phyloP scores from a whole-genome alignment of 495 filamentous ascomycete genomes.

The Hapsidospora chrysogenum region DNA sequence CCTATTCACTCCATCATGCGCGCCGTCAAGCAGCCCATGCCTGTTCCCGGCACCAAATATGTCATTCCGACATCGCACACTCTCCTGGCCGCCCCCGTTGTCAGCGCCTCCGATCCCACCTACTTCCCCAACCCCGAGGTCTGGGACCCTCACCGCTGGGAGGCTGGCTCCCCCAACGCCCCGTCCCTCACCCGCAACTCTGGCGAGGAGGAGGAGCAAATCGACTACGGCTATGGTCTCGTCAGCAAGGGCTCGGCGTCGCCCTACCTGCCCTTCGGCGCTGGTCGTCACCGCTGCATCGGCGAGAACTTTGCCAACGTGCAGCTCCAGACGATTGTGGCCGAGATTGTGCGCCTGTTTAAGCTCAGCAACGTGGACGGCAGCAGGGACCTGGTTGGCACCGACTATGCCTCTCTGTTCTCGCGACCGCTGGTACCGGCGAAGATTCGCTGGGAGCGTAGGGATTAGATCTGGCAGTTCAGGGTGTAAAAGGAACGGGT shows the following conservation, averaged over 20 bases:
- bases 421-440: slow-evolving; percentile 47
- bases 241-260: slow-evolving; percentile 73
- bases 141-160: slow-evolving; percentile 90
- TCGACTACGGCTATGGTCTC: slow-evolving; percentile 90
- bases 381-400: slow-evolving; percentile 49
- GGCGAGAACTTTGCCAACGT: slow-evolving; percentile 95
- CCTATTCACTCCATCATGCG: slow-evolving; percentile 79
- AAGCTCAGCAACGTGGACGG: slow-evolving; percentile 58
- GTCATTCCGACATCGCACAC: slow-evolving; percentile 59
- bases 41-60: slow-evolving; percentile 60
- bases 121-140: slow-evolving; percentile 66
- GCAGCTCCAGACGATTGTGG: slow-evolving; percentile 72
- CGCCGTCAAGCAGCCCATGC: slow-evolving; percentile 65
- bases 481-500: too few relatives aligned
- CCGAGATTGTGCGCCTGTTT: slow-evolving; percentile 60
- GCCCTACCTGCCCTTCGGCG: slow-evolving; percentile 90
- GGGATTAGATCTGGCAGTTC: slow-evolving; percentile 22
- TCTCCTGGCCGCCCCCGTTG: slow-evolving; percentile 68
- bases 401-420: slow-evolving; percentile 67
- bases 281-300: slow-evolving; percentile 86
- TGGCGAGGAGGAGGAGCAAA: slow-evolving; percentile 50
- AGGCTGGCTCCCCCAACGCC: slow-evolving; percentile 26
- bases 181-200: slow-evolving; percentile 28
- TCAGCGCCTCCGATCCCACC: slow-evolving; percentile 46
- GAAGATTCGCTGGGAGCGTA: slow-evolving; percentile 47